These are phyloP conservation scores for Aspergillus alliaceus DNA, from an alignment of 2,329 filamentous ascomycete species.

Conservation along the genomic window DNA sequence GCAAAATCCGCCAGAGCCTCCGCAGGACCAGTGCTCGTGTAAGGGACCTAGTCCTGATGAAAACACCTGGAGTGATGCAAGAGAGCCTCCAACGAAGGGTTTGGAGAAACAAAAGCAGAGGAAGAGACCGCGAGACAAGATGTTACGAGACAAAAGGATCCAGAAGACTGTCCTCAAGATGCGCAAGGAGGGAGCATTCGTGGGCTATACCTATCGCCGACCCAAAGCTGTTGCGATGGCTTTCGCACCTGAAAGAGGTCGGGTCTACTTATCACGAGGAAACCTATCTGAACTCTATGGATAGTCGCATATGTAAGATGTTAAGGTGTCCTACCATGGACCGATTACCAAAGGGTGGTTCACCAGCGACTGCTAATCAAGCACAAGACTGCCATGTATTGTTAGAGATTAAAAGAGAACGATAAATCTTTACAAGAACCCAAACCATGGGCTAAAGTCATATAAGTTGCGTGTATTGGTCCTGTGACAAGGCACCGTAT, in stretches of 20 bases:
- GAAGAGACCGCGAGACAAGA: conserved; percentile 79
- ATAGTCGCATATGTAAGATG: not conserved
- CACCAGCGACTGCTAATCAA: not conserved
- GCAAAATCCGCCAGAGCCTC: not conserved
- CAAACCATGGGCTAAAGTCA: not conserved
- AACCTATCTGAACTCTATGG: conserved; percentile 27
- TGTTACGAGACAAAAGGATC: conserved; percentile 71
- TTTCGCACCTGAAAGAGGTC: conserved; percentile 35
- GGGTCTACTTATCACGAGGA: conserved; percentile 23
- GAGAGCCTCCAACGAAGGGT: conserved; percentile 7
- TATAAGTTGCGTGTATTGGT: not conserved
- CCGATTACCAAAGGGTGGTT: not conserved
- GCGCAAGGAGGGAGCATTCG: conserved; percentile 78
- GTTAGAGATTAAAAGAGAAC: conserved; percentile 14
- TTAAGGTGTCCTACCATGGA: not conserved
- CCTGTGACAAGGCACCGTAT: not conserved
- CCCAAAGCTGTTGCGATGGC: conserved; percentile 38
- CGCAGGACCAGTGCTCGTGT: conserved; percentile 21
- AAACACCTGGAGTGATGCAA: conserved; percentile 45
- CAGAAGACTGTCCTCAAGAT: conserved; percentile 72
- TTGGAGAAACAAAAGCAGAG: conserved; percentile 61
- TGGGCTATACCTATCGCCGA: conserved; percentile 81
- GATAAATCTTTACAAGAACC: not conserved
- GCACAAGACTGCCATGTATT: conserved; percentile 2
- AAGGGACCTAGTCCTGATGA: conserved; percentile 16